phyloP scores from a whole-genome alignment of 306 rosid genomes.

The Neltuma alba region DNA sequence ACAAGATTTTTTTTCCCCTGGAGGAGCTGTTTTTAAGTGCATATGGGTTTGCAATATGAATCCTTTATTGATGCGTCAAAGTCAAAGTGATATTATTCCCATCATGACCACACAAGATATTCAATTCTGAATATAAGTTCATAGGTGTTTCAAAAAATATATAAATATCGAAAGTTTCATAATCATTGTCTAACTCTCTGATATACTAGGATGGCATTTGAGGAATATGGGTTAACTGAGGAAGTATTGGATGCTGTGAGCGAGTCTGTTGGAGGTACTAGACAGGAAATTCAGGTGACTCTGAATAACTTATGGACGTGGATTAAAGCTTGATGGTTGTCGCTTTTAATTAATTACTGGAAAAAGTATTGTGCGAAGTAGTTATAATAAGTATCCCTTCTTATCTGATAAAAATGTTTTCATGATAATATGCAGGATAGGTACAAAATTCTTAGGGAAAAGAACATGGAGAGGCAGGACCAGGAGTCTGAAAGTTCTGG shows the following conservation, averaged over 20 bases:
- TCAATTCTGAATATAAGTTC: conserved; percentile 22
- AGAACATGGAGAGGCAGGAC: conserved; percentile 44
- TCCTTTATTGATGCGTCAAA: conserved; percentile 18
- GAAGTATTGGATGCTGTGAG: conserved; percentile 70
- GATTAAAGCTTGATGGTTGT: conserved; percentile 33
- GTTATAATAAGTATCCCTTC: conserved; percentile 30
- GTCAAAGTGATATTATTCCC: conserved; percentile 16
- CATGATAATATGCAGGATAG: conserved; percentile 63
- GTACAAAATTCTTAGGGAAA: conserved; percentile 67
- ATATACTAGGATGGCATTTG: conserved; percentile 75
- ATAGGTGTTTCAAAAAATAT: conserved; percentile 17
- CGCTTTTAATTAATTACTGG: conserved; percentile 23
- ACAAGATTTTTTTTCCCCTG: conserved; percentile 3
- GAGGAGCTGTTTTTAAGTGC: conserved; percentile 11
- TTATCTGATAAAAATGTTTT: conserved; percentile 26
- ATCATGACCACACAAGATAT: not conserved
- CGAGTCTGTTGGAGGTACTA: conserved; percentile 74
- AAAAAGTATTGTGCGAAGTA: conserved; percentile 5
- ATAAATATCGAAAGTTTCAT: conserved; percentile 17
- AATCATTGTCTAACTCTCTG: conserved; percentile 35
- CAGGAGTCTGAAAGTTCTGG: conserved; percentile 48
- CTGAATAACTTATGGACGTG: conserved; percentile 24
- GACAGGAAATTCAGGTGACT: conserved; percentile 77
- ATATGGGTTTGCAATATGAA: conserved; percentile 31
- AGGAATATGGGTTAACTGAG: conserved; percentile 78